phyloP scores from a whole-genome alignment of 148 eudicot genomes.

The Suaeda aralocaspica region DNA sequence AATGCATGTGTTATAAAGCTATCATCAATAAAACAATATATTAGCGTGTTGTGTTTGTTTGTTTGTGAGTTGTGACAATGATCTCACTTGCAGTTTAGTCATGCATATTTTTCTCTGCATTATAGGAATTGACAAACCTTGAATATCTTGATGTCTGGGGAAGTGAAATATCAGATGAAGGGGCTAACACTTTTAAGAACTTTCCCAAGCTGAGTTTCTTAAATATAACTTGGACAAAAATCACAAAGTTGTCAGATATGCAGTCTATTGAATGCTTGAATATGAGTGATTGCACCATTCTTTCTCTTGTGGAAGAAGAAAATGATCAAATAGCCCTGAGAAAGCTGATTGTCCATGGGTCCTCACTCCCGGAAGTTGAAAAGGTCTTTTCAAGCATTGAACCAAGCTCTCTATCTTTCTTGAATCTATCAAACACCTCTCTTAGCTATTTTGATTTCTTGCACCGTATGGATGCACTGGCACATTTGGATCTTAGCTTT shows the following conservation, averaged over 20 bases:
- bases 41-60: no score
- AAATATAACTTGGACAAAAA: conserved; percentile 78
- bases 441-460: conserved; percentile 46
- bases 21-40: no score
- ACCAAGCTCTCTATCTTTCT: conserved; percentile 37
- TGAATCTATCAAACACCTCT: conserved; percentile 63
- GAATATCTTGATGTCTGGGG: conserved; percentile 88
- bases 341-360: conserved; percentile 59
- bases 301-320: conserved; percentile 42
- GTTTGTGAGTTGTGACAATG: conserved; percentile 2
- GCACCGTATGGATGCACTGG: conserved; percentile 44
- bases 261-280: conserved; percentile 51
- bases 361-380: conserved; percentile 36
- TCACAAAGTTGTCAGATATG: conserved; percentile 59
- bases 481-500: conserved; percentile 67
- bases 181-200: conserved; percentile 36
- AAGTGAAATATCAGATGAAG: conserved; percentile 59
- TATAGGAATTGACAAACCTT: conserved; percentile 57
- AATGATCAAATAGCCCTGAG: conserved; percentile 39
- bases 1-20: no score
- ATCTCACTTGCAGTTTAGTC: neutral
- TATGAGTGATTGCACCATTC: conserved; percentile 78
- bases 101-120: neutral
- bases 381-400: conserved; percentile 43
- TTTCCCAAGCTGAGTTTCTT: conserved; percentile 58